Percentiles rank a stretch among this genome's conserved stretches.
These are phyloP conservation scores for Penicillium aurantiogriseum DNA, from an alignment of 2,329 filamentous ascomycete genomes.

Conservation along the genomic window DNA sequence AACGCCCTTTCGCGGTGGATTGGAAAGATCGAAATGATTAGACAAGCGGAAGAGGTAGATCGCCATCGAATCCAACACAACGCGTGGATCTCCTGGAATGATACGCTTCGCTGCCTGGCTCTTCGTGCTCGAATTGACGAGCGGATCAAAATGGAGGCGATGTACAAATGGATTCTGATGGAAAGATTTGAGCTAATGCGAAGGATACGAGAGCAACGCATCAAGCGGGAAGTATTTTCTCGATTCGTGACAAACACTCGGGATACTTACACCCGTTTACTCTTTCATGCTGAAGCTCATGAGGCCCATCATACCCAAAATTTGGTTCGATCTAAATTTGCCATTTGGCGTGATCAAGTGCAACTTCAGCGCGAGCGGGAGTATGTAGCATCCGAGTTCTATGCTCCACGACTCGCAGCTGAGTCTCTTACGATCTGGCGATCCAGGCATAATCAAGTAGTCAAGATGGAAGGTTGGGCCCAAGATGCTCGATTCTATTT, in stretches of 20 bases:
- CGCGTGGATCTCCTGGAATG: slow-evolving; percentile 62
- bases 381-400: slow-evolving; percentile 44
- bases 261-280: slow-evolving; percentile 36
- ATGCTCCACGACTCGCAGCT: slow-evolving; percentile 42
- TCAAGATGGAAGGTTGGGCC: slow-evolving; percentile 53
- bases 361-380: slow-evolving; percentile 42
- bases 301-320: slow-evolving; percentile 35
- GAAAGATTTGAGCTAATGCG: slow-evolving; percentile 44
- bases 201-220: slow-evolving; percentile 41
- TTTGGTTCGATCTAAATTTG: slow-evolving; percentile 36
- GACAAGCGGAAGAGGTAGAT: slow-evolving; percentile 52
- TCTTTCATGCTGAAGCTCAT: slow-evolving; percentile 39
- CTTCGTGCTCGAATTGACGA: slow-evolving; percentile 55
- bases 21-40: slow-evolving; percentile 43
- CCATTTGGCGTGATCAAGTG: slow-evolving; percentile 40
- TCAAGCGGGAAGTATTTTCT: slow-evolving; percentile 40
- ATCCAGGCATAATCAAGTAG: slow-evolving; percentile 41
- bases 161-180: slow-evolving; percentile 63
- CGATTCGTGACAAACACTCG: slow-evolving; percentile 42
- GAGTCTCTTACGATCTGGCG: slow-evolving; percentile 43
- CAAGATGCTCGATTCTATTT: slow-evolving; percentile 58
- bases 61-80: slow-evolving; percentile 55
- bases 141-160: slow-evolving; percentile 53
- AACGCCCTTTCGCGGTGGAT: slow-evolving; percentile 53
- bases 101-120: slow-evolving; percentile 55